A percentile compares a stretch with the other conserved stretches of the same genome.
Evolutionary conservation across 2,329 filamentous ascomycete species (phyloP).

Genomic region (Xylariaceae sp.): DNA sequence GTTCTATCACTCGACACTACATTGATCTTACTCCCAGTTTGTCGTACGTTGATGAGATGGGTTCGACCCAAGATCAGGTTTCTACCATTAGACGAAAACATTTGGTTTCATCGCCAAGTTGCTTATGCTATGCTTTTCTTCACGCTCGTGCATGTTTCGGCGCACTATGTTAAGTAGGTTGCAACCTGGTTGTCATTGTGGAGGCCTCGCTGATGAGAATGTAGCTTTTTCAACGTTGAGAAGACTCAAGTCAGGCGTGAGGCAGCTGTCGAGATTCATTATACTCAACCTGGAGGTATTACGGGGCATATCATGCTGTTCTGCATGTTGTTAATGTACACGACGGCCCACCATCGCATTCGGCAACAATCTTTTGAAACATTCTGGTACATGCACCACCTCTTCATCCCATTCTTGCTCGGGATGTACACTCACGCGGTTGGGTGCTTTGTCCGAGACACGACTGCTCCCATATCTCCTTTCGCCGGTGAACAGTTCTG

Average conservation of each 20-base stretch:
- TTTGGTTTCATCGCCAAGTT: constrained; percentile 94
- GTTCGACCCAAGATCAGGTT: constrained; percentile 82
- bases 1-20: constrained; percentile 78
- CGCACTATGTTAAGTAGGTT: constrained; percentile 88
- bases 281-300: constrained; percentile 79
- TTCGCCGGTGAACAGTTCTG: constrained; percentile 80
- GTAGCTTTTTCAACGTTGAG: constrained; percentile 92
- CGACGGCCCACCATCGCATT: constrained; percentile 86
- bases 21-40: constrained; percentile 90
- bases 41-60: constrained; percentile 79
- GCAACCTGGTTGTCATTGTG: background rate
- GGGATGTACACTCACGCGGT: constrained; percentile 93
- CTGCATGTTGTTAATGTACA: constrained; percentile 99
- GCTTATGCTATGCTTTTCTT: constrained; percentile 86
- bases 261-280: constrained; percentile 85
- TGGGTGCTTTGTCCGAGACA: constrained; percentile 93
- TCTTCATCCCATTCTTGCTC: constrained; percentile 94
- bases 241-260: constrained; percentile 73
- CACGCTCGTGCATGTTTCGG: constrained; percentile 66
- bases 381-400: constrained; percentile 98
- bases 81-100: constrained; percentile 89
- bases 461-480: constrained; percentile 64
- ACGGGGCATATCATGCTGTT: constrained; percentile 97
- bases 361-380: constrained; percentile 96
- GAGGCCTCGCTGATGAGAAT: constrained; percentile 4